Base-by-base conservation (phyloP, 306 rosid species). In the Vicia faba region DNA sequence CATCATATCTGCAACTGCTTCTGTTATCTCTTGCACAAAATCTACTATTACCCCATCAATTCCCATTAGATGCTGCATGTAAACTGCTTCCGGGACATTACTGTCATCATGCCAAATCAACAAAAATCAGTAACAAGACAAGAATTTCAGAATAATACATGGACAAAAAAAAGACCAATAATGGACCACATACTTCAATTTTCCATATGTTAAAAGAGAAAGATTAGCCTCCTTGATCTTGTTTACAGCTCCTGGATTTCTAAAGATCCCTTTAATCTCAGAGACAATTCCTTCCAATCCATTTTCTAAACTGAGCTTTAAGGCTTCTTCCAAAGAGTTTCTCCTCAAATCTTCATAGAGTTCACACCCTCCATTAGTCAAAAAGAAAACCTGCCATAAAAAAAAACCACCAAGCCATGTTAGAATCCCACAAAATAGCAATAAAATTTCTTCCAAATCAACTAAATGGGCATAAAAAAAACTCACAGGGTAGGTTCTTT, bases 51-150 rank as follows among this genome's bases (percentile, higher is more conserved):
- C 97, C 69, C 97, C 99, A 56, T 90, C 89, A 1, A 90, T 72
- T 53, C 99, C 97, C 97, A 95, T 95, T 23, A 95, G 46, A 72
- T 95, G 83, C 78, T 95, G 97, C 89, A 90, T 53, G 81, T 90
- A 85, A 2, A 95, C 96, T 4, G 95, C 97, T 66, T 95, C 97
- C 7, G 95, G 70, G 68, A 95, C 92, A 66, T 95, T 95, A 67
- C 98, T 89, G 88, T 75, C 68, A 66, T 48, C 26, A 48, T 3
- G 11, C 62, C 43, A n/a, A 25, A 66, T 6, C 25, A 15, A 59
- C 2, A 13, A 11, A 12, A 7, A 36, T 62, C 9, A 61, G 64
- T 28, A 36, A 25, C 66, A 15, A 60, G 6, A 25, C 66, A 13
- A 66, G 7, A 26, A 39, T 7, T 23, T 7, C 16, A n/a, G 25